phyloP scores from a whole-genome alignment of 139 green algal species.

The Coccomyxa sp. region DNA sequence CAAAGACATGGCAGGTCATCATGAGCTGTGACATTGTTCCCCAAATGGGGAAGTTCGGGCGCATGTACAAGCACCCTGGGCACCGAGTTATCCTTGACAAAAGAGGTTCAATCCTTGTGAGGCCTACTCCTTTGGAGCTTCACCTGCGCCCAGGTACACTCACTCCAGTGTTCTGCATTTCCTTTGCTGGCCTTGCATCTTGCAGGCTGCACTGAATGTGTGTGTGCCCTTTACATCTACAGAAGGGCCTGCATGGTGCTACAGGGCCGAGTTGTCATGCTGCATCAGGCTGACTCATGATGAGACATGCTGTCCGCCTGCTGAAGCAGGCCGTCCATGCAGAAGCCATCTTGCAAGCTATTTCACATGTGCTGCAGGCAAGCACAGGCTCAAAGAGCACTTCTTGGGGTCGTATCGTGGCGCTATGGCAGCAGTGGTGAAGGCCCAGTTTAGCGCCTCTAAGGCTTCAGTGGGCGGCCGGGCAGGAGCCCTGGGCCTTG shows the following conservation, averaged over 20 bases:
- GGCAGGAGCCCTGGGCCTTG: neutral
- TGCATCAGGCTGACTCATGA: neutral
- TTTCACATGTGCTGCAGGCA: neutral
- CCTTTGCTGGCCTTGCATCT: neutral
- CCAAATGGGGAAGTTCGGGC: conserved; percentile 16
- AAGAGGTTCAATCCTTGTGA: conserved; percentile 40
- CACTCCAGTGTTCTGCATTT: neutral
- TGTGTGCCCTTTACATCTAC: neutral
- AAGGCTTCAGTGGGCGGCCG: neutral
- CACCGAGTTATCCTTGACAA: conserved; percentile 44
- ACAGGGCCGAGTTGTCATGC: neutral
- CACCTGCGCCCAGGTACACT: neutral
- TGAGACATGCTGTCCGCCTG: neutral
- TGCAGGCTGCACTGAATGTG: neutral
- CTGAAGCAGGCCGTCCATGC: neutral
- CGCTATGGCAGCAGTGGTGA: neutral
- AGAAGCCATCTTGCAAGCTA: neutral
- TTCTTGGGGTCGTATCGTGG: neutral
- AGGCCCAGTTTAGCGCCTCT: neutral
- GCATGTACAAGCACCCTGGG: conserved; percentile 54
- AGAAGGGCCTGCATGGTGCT: neutral
- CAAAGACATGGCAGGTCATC: conserved; percentile 18
- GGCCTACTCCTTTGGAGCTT: conserved; percentile 32
- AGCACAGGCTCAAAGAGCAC: neutral
- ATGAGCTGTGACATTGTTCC: conserved; percentile 10